A percentile compares a stretch with the other conserved stretches of the same genome.
Evolutionary conservation across 768 basidiomycete species (phyloP).

Genomic region (Coprinopsis sp.): DNA sequence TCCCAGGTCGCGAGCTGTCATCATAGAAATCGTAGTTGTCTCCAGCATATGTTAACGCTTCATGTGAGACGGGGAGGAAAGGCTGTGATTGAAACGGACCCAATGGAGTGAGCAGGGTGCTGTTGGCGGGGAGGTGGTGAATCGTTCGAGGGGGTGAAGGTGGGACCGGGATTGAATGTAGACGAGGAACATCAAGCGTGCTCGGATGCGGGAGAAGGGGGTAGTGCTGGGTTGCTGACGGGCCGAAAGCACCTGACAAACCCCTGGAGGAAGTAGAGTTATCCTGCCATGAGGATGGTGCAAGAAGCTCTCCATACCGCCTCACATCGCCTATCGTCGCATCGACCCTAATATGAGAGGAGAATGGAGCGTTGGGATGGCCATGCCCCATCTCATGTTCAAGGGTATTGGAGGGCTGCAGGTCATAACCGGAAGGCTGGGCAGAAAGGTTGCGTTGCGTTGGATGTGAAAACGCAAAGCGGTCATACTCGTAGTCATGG

Average conservation of each 20-base stretch:
- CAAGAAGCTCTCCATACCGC: slow-evolving; percentile 25
- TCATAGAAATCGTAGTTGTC: slow-evolving; percentile 35
- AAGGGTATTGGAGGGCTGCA: slow-evolving; percentile 27
- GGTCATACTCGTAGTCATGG: slow-evolving; percentile 27
- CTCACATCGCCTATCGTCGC: slow-evolving; percentile 16
- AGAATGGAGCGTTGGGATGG: not conserved
- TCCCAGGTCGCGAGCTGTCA: slow-evolving; percentile 36
- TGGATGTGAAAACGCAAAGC: slow-evolving; percentile 24
- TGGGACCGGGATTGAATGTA: slow-evolving; percentile 19
- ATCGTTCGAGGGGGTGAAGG: slow-evolving; percentile 25
- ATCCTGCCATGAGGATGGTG: slow-evolving; percentile 35
- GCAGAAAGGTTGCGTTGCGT: slow-evolving; percentile 23
- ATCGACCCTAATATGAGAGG: slow-evolving; percentile 2
- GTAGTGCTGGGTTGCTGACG: slow-evolving; percentile 25
- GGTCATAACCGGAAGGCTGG: slow-evolving; percentile 20
- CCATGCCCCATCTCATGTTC: slow-evolving; percentile 15
- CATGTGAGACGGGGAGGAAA: slow-evolving; percentile 30
- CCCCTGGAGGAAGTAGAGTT: slow-evolving; percentile 20
- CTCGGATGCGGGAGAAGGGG: slow-evolving; percentile 26
- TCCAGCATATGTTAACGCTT: slow-evolving; percentile 21
- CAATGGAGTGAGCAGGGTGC: slow-evolving; percentile 69
- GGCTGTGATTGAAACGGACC: slow-evolving; percentile 49
- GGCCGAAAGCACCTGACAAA: slow-evolving; percentile 17
- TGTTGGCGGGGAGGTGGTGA: slow-evolving; percentile 54
- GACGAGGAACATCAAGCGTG: slow-evolving; percentile 15